Base-by-base conservation (phyloP, 2,329 filamentous ascomycete genomes). In the Pestalotiopsis sp. region DNA sequence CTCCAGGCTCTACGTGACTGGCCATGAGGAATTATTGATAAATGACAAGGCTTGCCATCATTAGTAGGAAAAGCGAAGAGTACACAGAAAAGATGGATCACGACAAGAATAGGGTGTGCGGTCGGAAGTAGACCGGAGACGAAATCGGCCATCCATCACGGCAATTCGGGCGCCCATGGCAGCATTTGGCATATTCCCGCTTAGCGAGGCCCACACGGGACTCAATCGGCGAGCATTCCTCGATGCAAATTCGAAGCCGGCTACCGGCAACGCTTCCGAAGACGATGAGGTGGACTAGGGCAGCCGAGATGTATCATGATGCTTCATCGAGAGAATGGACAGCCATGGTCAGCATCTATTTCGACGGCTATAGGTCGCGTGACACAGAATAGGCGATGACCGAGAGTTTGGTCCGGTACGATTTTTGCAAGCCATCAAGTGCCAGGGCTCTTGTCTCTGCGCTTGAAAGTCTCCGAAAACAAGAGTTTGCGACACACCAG, bases 1-100 rank as follows among this genome's bases (percentile, higher is more conserved):
- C 30, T 10, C 17, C 14, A 52, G 39, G n/a, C 38, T 71, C 70
- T 52, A 71, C 66, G 56, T n/a, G 57, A 55, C 71, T 69, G 68
- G 67, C 67, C 71, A 73, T 73, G 61, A 52, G 64, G 56, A 65
- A 61, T 20, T 52, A 52, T 52, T 20, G 6, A 14, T 24, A 67
- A 59, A 10, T 24, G 35, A 65, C 38, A 69, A 17, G 17, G 39
- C 20, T 48, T 52, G 7, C 44, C 44, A 52, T 20, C 17, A 35
- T 14, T 22, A 24, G n/a, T 22, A 40, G 44, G 5, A 11, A 26
- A 17, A 65, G 26, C 39, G 22, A 10, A 40, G 3, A 26, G 44
- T 39, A 24, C 39, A n/a, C 17, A 13, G 9, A 52, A 44, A 26
- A 65, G 60, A n/a, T 68, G 59, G 52, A 38, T 9, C 57, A 58